Percentiles rank a stretch among this genome's conserved stretches.
These are phyloP conservation scores for Cladobotryum protrusum DNA, from an alignment of 2,329 filamentous ascomycete species.

Conservation along the genomic window DNA sequence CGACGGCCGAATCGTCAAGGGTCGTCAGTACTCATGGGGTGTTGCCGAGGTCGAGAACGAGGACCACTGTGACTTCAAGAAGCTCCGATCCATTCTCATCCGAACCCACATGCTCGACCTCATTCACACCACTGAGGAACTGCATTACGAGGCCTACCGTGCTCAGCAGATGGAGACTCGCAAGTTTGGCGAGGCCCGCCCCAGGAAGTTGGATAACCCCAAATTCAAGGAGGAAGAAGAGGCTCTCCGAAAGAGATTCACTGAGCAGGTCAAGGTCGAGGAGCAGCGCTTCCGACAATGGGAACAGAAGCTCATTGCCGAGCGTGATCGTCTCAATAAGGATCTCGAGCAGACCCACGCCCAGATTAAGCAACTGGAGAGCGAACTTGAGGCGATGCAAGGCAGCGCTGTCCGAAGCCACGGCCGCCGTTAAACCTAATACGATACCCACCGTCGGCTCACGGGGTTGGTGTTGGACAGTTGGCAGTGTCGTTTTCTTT, in stretches of 20 bases:
- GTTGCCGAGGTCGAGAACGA: conserved; percentile 99
- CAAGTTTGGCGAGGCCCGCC: conserved; percentile 96
- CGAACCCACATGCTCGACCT: conserved; percentile 99
- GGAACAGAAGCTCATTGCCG: conserved; percentile 99
- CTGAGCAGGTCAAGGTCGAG: conserved; percentile 99
- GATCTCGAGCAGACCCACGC: conserved; percentile 97
- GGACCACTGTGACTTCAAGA: conserved; percentile 99
- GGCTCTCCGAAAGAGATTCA: conserved; percentile 96
- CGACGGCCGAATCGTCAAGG: conserved; percentile 96
- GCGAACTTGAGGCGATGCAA: conserved; percentile 90
- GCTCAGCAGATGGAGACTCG: conserved; percentile 99
- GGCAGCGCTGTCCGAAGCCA: conserved; percentile 84
- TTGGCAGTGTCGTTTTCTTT: conserved; percentile 14
- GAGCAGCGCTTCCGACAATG: conserved; percentile 98
- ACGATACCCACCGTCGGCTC: conserved; percentile 11
- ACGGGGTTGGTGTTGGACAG: conserved; percentile 24
- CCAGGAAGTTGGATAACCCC: conserved; percentile 97
- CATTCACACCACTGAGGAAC: conserved; percentile 98
- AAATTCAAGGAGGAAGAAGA: conserved; percentile 99
- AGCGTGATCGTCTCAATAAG: conserved; percentile 99
- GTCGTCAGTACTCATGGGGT: conserved; percentile 98
- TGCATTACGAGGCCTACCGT: conserved; percentile 98
- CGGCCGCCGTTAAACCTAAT: conserved; percentile 69
- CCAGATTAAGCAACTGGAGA: conserved; percentile 84
- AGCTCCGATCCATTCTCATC: conserved; percentile 96